These are phyloP conservation scores for Strigomonas oncopelti DNA, from an alignment of 208 protist species.

Conservation along the genomic window DNA sequence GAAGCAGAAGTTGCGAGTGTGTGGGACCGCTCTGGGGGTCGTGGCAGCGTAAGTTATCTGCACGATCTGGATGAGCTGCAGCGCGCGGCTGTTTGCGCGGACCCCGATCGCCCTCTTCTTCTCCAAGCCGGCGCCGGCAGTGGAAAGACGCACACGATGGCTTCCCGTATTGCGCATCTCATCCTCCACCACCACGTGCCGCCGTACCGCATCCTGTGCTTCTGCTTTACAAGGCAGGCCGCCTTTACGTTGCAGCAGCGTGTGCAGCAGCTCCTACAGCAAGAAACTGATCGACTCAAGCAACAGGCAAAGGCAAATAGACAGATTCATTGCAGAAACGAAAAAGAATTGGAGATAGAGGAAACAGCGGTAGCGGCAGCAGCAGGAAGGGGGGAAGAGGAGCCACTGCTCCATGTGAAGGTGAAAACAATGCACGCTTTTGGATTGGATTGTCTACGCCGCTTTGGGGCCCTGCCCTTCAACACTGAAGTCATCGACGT, in stretches of 20 bases:
- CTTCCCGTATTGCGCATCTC: constrained; percentile 61
- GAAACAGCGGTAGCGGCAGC: too few species aligned
- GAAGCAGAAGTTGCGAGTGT: too few species aligned
- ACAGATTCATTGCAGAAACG: too few species aligned
- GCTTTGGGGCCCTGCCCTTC: constrained; percentile 41
- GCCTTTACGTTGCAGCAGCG: constrained; percentile 72
- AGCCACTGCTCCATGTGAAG: constrained; percentile 29
- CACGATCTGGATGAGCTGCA: constrained; percentile 57
- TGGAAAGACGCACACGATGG: constrained; percentile 88
- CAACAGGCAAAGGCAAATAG: too few species aligned
- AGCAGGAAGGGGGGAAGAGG: not conserved
- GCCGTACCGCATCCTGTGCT: constrained; percentile 58
- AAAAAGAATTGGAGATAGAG: too few species aligned
- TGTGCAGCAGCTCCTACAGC: constrained; percentile 42
- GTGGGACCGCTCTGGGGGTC: too few species aligned
- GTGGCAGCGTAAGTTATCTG: not conserved
- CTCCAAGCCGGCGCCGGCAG: constrained; percentile 82
- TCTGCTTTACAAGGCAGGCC: constrained; percentile 84
- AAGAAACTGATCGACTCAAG: not conserved
- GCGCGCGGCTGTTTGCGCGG: constrained; percentile 32
- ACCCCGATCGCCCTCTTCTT: constrained; percentile 43
- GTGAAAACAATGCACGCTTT: constrained; percentile 86
- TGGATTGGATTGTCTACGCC: constrained; percentile 75
- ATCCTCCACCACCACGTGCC: constrained; percentile 45
- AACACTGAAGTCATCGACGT: constrained; percentile 63